Evolutionary conservation across 2,329 filamentous ascomycete species (phyloP), one percentile per base, ranked within the genome.

Genomic region (Fusarium vanettenii): DNA sequence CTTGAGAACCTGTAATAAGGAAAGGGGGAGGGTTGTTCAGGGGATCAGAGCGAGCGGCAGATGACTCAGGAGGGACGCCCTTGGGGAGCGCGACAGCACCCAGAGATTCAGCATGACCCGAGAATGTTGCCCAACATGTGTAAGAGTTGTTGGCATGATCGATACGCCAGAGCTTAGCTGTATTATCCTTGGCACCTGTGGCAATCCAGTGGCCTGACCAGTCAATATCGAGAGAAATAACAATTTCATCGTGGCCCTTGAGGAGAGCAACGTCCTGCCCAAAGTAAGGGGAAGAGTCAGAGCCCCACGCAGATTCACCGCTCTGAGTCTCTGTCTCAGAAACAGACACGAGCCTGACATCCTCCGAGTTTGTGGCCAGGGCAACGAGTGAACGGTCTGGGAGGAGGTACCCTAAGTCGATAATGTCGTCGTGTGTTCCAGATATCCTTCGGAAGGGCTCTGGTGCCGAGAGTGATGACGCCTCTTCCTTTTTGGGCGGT

Each of bases 201-300:
- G 93, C 96, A 43, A 99, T 90, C 97, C 97, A 99, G 81, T 97
- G 92, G 1, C 97, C 97, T 11, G 97, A 98, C 95, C 95, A 98
- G 84, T 99, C 97, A 4, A 95, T 92, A 81, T 98, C 95, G 45
- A 99, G 87, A 68, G 95, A 95, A 77, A 99, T 97, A 70, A 99
- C 94, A 61, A 99, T 98, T 77, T 99, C 97, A 60, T 95, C 92
- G 77, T 99, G 97, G 1, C 97, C 97, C 80, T 94, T 94, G 2
- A 99, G 87, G 27, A 97, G 86, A 3, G 92, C 94, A 43, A 98
- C 89, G 79, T 99, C 97, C 70, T 95, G 94, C 16, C 97, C 97
- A 81, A 98, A 98, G 80, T 95, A 97, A 27, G 86, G 85, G 1
- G 84, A 81, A 27, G 81, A 78, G 5, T 72, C 62, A 8, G 71